Conservation (phyloP, 2,329 filamentous ascomycete genomes). For the Fusarium tjaetaba region DNA sequence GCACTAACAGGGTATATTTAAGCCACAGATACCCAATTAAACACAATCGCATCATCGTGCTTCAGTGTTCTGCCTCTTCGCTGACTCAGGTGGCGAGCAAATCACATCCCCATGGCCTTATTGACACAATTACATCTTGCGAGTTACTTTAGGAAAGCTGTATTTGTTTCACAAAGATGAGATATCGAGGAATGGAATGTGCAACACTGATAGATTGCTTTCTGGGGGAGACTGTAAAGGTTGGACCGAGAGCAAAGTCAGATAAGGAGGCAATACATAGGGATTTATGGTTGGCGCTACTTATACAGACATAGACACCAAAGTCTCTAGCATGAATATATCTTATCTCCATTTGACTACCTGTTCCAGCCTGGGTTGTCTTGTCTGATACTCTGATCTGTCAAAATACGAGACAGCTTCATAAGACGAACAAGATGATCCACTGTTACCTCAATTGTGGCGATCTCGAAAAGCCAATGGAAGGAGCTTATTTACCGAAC, state of each 20-base stretch:
- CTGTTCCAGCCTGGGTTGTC: too few relatives aligned
- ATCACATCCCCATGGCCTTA: neutral
- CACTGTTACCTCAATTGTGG: too few relatives aligned
- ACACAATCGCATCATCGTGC: neutral
- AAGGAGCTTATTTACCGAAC: slow-evolving; percentile 1
- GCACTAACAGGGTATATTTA: neutral
- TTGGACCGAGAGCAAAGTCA: neutral
- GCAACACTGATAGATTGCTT: neutral
- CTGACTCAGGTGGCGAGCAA: neutral
- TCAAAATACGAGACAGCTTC: too few relatives aligned
- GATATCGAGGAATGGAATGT: too few relatives aligned
- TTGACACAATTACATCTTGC: neutral
- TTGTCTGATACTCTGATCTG: too few relatives aligned
- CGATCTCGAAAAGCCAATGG: too few relatives aligned
- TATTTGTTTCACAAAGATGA: neutral
- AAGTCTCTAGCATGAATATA: too few relatives aligned
- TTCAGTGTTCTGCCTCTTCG: neutral
- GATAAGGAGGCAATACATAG: neutral
- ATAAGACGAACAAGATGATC: too few relatives aligned
- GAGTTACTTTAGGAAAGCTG: neutral
- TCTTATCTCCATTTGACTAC: too few relatives aligned
- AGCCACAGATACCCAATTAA: neutral
- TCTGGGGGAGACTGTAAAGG: neutral
- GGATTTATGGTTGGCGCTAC: too few relatives aligned
- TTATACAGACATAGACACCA: too few relatives aligned